A percentile compares a stretch with the other conserved stretches of the same genome.
Evolutionary conservation across 192 early-diverging fungal genomes (phyloP).

Genomic region (Chytriomyces sp.): DNA sequence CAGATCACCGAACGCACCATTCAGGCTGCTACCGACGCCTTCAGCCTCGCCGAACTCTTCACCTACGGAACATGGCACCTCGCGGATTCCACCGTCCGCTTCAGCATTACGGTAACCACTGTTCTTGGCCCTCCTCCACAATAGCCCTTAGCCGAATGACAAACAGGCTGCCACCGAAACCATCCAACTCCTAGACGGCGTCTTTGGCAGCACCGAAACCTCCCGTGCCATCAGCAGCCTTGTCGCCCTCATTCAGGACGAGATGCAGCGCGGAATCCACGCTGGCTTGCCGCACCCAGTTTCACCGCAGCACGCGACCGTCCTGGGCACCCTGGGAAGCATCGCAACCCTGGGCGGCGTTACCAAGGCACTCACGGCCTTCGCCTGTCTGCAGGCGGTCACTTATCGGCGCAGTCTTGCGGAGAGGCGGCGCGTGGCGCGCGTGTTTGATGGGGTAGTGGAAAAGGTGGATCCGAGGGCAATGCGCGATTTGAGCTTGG

Average conservation of each 20-base stretch:
- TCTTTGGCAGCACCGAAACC: constrained; percentile 95
- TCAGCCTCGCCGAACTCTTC: constrained; percentile 76
- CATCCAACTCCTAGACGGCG: constrained; percentile 86
- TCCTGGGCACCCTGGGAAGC: constrained; percentile 56
- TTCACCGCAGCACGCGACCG: constrained; percentile 45
- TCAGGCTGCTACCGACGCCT: constrained; percentile 60
- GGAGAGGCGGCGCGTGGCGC: constrained; percentile 44
- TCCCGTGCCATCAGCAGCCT: constrained; percentile 83
- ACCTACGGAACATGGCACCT: constrained; percentile 78
- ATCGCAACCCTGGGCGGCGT: constrained; percentile 72
- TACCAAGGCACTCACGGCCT: constrained; percentile 82
- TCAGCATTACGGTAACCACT: constrained; percentile 39
- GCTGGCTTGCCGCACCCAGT: not conserved
- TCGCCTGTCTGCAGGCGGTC: constrained; percentile 81
- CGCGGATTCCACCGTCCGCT: constrained; percentile 68
- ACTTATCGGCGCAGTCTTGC: constrained; percentile 64
- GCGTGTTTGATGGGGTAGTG: constrained; percentile 66
- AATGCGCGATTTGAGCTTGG: not conserved
- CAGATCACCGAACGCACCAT: constrained; percentile 33
- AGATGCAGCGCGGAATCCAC: constrained; percentile 44
- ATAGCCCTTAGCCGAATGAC: not conserved
- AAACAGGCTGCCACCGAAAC: constrained; percentile 79
- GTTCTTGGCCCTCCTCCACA: not conserved
- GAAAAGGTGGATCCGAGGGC: constrained; percentile 1
- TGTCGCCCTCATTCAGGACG: constrained; percentile 74